Percentiles rank a stretch among this genome's conserved stretches.
These are phyloP conservation scores for Akanthomyces muscarius DNA, from an alignment of 2,329 filamentous ascomycete genomes.

Conservation along the genomic window DNA sequence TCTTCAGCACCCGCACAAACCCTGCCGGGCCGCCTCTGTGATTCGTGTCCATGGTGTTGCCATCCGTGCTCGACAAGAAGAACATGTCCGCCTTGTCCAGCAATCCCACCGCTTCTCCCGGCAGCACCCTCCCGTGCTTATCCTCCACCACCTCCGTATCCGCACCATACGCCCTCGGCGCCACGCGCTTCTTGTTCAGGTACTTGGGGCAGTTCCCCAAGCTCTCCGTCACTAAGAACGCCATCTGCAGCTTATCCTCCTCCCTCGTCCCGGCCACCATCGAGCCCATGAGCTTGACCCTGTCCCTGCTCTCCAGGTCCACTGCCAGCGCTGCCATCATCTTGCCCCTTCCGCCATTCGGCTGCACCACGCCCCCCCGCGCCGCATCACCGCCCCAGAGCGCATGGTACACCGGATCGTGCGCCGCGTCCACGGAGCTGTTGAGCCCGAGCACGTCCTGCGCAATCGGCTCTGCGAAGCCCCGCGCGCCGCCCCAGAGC, in stretches of 20 bases:
- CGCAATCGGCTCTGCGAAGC: constrained; percentile 62
- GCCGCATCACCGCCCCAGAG: constrained; percentile 44
- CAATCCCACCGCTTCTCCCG: constrained; percentile 52
- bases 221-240: constrained; percentile 66
- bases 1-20: constrained; percentile 65
- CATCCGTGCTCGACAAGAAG: constrained; percentile 68
- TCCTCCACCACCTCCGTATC: constrained; percentile 45
- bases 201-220: constrained; percentile 88
- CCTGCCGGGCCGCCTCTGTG: constrained; percentile 71
- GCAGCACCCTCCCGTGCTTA: constrained; percentile 40
- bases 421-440: constrained; percentile 52
- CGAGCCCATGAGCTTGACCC: constrained; percentile 69
- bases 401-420: constrained; percentile 67
- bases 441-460: constrained; percentile 61
- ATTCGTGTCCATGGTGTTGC: constrained; percentile 76
- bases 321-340: constrained; percentile 53
- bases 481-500: constrained; percentile 69
- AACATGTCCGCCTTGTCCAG: constrained; percentile 67
- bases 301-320: constrained; percentile 49
- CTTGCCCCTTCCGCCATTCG: constrained; percentile 37
- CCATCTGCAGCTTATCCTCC: constrained; percentile 46
- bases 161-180: constrained; percentile 34
- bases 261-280: constrained; percentile 62
- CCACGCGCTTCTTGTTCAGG: constrained; percentile 67
- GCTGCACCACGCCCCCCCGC: constrained; percentile 30